These are phyloP conservation scores for Lactarius evosmus DNA, from an alignment of 768 basidiomycete species.

Conservation along the genomic window DNA sequence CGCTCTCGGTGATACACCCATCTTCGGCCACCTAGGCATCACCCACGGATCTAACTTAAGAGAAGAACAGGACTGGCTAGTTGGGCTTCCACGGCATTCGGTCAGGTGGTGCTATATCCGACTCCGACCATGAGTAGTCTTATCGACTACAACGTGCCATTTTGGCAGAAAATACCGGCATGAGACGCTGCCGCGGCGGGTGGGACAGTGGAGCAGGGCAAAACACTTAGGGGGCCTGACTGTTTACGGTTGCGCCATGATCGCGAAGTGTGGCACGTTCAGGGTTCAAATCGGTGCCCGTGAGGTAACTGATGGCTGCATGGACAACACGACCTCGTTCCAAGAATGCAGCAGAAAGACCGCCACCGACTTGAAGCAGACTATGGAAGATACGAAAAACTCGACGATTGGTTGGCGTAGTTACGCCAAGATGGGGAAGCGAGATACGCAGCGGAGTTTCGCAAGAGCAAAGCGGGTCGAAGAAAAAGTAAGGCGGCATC, in stretches of 20 bases:
- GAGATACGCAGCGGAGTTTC: not conserved
- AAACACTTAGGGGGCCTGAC: not conserved
- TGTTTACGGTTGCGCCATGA: not conserved
- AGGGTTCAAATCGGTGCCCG: not conserved
- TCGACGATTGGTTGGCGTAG: not conserved
- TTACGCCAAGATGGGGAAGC: not conserved
- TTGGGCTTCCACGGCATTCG: not conserved
- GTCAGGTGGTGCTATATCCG: not conserved
- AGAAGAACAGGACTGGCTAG: not conserved
- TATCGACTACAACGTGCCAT: slow-evolving; percentile 1
- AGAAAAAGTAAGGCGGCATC: not conserved
- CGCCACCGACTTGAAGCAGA: not conserved
- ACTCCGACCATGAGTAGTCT: not conserved
- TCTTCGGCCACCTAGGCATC: not conserved
- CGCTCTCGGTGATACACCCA: not conserved
- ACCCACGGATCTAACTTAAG: not conserved
- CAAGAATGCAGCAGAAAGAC: not conserved
- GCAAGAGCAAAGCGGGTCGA: not conserved
- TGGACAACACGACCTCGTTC: not conserved
- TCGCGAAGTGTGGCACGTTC: not conserved
- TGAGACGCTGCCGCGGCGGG: not conserved
- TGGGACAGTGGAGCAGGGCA: not conserved
- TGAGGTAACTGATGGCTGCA: not conserved
- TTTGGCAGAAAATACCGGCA: not conserved
- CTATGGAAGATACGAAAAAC: not conserved